phyloP scores from a whole-genome alignment of 2,329 filamentous ascomycete species.

The Neofusicoccum parvum region DNA sequence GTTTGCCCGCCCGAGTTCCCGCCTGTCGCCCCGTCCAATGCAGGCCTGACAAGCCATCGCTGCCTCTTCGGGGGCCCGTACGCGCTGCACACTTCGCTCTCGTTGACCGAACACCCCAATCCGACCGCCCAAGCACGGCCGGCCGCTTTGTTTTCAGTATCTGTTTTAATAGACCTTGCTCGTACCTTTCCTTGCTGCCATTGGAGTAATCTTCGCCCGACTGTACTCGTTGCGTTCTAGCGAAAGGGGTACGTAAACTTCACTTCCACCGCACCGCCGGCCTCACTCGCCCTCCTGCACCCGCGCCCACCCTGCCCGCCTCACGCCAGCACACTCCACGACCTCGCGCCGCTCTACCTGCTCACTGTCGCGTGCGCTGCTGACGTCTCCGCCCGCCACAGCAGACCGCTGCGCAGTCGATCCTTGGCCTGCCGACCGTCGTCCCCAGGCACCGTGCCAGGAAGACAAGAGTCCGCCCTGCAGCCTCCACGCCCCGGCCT shows the following conservation, averaged over 20 bases:
- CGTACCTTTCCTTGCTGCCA: constrained; percentile 29
- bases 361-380: constrained; percentile 15
- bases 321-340: constrained; percentile 21
- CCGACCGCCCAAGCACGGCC: constrained; percentile 26
- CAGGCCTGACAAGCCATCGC: constrained; percentile 22
- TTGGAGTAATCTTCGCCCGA: constrained; percentile 32
- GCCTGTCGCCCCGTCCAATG: constrained; percentile 19
- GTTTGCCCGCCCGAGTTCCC: constrained; percentile 17
- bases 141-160: constrained; percentile 35
- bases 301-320: constrained; percentile 20
- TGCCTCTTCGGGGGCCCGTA: constrained; percentile 19
- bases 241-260: constrained; percentile 33
- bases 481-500: constrained; percentile 9
- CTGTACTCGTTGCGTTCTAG: constrained; percentile 22
- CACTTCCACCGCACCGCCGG: constrained; percentile 25
- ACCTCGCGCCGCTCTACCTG: constrained; percentile 22
- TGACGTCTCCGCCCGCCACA: background rate
- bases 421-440: constrained; percentile 27
- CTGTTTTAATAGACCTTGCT: constrained; percentile 40
- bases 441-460: constrained; percentile 25
- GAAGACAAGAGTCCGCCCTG: constrained; percentile 24
- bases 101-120: constrained; percentile 15
- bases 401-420: constrained; percentile 15
- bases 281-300: constrained; percentile 28
- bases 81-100: constrained; percentile 20